Percentiles rank a stretch among this genome's conserved stretches.
Evolutionary conservation across 257 asterid species (phyloP).

Genomic region (Apocynum venetum): DNA sequence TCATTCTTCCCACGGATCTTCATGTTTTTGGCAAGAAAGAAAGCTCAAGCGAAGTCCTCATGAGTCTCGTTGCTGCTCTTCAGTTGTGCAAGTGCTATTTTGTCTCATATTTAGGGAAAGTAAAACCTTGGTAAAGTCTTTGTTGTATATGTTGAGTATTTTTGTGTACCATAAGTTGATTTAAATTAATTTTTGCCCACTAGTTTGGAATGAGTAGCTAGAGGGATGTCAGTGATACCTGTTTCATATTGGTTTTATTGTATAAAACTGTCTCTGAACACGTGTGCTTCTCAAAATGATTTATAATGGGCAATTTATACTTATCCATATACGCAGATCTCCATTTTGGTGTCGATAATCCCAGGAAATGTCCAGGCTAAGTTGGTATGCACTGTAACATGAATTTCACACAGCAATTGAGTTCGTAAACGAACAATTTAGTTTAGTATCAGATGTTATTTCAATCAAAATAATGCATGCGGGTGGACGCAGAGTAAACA

Average conservation of each 20-base stretch:
- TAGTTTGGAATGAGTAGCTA: not conserved
- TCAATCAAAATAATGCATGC: not conserved
- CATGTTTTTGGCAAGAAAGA: conserved; percentile 49
- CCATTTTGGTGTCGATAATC: no score
- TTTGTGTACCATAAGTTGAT: not conserved
- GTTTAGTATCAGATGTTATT: not conserved
- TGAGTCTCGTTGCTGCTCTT: not conserved
- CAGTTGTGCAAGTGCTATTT: conserved; percentile 4
- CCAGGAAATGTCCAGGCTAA: no score
- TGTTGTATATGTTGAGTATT: conserved; percentile 17
- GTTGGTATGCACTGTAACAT: no score
- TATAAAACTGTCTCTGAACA: not conserved
- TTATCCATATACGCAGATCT: no score
- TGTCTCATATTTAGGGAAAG: not conserved
- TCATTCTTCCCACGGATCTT: conserved; percentile 50
- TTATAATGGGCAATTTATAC: no score
- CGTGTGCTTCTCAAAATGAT: not conserved
- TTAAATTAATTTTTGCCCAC: not conserved
- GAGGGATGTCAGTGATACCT: conserved; percentile 2
- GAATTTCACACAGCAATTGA: not conserved
- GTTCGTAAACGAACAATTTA: not conserved
- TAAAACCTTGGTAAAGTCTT: not conserved
- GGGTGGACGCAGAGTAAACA: not conserved
- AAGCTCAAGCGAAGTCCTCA: conserved; percentile 27
- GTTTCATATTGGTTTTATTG: conserved; percentile 2